These are phyloP conservation scores for Silene coronaria DNA, from an alignment of 179 eudicot species.

Conservation along the genomic window DNA sequence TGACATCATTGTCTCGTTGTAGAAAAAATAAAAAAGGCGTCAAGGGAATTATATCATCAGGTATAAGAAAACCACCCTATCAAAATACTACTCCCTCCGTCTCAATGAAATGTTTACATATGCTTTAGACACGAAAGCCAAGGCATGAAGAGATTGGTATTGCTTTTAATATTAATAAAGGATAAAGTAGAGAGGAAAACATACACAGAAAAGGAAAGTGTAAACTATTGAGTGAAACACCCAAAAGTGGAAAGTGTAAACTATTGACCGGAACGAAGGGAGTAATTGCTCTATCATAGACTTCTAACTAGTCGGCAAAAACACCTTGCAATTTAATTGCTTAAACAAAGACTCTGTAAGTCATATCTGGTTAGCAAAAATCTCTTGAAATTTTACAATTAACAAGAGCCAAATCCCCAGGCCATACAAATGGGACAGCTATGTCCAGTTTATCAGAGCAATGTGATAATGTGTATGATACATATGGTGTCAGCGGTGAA, in stretches of 20 bases:
- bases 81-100: too few species aligned
- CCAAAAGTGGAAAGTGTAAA: too few species aligned
- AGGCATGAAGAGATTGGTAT: too few species aligned
- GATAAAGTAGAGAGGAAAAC: too few species aligned
- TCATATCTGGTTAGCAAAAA: not conserved
- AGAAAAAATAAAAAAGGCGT: not conserved
- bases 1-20: not conserved
- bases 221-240: too few species aligned
- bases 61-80: not conserved
- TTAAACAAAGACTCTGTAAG: not conserved
- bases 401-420: not conserved
- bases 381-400: not conserved
- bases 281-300: not conserved
- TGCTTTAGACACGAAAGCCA: too few species aligned
- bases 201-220: too few species aligned
- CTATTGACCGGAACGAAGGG: too few species aligned
- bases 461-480: not conserved
- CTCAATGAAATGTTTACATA: too few species aligned
- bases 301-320: not conserved
- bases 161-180: too few species aligned
- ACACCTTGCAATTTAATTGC: not conserved
- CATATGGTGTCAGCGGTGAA: too few species aligned
- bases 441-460: not conserved
- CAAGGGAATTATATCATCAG: not conserved
- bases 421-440: not conserved